Evolutionary conservation across 1,284 basidiomycete genomes (phyloP), one percentile per base, ranked within the genome.

Genomic region (Rhodotorula sp.): DNA sequence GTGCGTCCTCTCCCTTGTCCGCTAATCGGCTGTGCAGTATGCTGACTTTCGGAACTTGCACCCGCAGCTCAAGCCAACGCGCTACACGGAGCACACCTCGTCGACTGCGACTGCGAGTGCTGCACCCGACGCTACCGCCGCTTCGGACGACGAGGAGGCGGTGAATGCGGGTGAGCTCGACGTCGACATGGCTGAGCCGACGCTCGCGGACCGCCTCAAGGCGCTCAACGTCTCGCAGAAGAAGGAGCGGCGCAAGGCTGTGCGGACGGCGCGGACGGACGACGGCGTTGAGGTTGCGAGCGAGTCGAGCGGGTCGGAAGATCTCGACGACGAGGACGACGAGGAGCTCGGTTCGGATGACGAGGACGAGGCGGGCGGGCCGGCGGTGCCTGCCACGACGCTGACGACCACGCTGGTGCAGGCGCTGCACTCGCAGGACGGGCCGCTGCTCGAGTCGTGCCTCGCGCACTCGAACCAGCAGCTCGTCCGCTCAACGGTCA

Each of bases 361-460:
- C 7, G 66, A 80, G 4, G 69, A 69, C 0, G 78, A 75, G 7
- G 66, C 73, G 7, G 59, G 70, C 7, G n/a, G n/a, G n/a, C 60
- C 75, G 7, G 83, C 88, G 32, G 87, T 91, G 53, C 92, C 92
- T 57, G 89, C 92, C 1, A 89, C 90, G 71, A 97, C 96, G 1
- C 87, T 99, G 66, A 93, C 96, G 36, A 90, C 94, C 64, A 95
- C 96, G 25, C 86, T 99, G 61, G 92, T 96, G 62, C 97, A 99
- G 83, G 96, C 97, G 0, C 84, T 99, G 59, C 96, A 99, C 81
- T 97, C 96, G 5, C 91, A 91, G 32, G 97, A 99, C 84, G 87
- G 90, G 1, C 88, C 89, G 12, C 84, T 99, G 53, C 84, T 99
- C 69, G 93, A 97, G 79, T 89, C 90, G 39, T 97, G 94, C 83